phyloP scores from a whole-genome alignment of 176 grass and related monocot genomes.

The Dendrocalamus sinicus region DNA sequence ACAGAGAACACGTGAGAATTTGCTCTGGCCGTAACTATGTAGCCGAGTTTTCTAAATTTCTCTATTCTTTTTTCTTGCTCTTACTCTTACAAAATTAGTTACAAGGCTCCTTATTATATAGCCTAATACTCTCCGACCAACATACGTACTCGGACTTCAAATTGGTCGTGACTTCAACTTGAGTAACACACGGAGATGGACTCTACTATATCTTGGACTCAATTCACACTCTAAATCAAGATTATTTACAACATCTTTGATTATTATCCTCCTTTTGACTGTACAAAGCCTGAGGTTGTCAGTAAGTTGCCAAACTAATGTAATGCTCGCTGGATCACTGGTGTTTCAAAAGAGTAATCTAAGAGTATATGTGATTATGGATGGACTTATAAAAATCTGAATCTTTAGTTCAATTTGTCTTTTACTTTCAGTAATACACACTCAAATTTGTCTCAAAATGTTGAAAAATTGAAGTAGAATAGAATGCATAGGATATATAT shows the following conservation, averaged over 20 bases:
- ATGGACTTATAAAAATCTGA: neutral
- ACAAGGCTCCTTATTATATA: no score
- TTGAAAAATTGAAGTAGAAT: neutral
- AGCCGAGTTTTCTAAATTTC: no score
- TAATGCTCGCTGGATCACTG: neutral
- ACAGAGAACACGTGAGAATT: no score
- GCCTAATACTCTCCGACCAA: no score
- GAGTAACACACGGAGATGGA: no score
- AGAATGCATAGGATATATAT: neutral
- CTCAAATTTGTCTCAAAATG: neutral
- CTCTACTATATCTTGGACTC: no score
- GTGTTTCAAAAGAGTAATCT: neutral
- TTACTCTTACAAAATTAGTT: no score
- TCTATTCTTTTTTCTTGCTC: no score
- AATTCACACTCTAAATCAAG: no score
- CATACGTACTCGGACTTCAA: no score
- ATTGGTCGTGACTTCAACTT: no score
- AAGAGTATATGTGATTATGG: neutral
- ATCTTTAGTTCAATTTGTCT: neutral
- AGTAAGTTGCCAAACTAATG: neutral
- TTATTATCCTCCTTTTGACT: neutral
- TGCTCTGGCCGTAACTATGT: no score
- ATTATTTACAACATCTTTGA: neutral
- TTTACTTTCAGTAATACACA: neutral
- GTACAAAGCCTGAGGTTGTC: neutral